These are phyloP conservation scores for Coemansia erecta DNA, from an alignment of 192 early-diverging fungal genomes.

Conservation along the genomic window DNA sequence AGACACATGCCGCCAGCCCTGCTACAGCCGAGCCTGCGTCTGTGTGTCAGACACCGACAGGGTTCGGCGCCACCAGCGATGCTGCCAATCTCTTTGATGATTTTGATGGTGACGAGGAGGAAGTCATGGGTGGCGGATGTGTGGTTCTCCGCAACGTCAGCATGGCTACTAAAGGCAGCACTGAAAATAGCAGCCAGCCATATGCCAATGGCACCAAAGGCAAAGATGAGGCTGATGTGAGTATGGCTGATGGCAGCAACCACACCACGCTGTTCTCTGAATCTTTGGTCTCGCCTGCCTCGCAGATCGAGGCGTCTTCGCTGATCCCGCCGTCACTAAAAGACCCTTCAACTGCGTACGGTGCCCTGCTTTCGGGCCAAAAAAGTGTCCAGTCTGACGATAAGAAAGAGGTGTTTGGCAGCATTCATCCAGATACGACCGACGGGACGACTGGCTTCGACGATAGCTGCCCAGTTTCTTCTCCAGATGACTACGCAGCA, in stretches of 20 bases:
- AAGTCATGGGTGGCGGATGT: conserved; percentile 27
- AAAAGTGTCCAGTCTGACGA: neutral
- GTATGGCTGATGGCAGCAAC: neutral
- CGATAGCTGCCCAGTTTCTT: conserved; percentile 21
- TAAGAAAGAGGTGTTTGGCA: neutral
- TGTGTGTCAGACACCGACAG: neutral
- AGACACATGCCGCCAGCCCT: neutral
- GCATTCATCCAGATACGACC: neutral
- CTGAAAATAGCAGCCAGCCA: too few relatives aligned
- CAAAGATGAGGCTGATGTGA: neutral
- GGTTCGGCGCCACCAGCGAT: neutral
- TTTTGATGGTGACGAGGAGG: conserved; percentile 15
- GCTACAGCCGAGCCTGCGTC: neutral
- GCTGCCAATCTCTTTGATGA: neutral
- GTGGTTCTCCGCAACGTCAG: neutral
- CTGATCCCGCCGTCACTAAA: conserved; percentile 20
- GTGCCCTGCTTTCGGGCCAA: neutral
- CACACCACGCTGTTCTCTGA: neutral
- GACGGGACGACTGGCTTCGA: conserved; percentile 2
- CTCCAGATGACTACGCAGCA: conserved; percentile 24
- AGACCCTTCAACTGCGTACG: neutral
- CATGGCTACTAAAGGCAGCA: neutral
- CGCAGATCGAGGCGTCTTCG: neutral
- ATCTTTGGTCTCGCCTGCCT: neutral
- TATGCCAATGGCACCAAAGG: too few relatives aligned